Percentiles rank a stretch among this genome's conserved stretches.
Conservation (phyloP, 768 basidiomycete genomes). For the Hygrocybe coccinea region DNA sequence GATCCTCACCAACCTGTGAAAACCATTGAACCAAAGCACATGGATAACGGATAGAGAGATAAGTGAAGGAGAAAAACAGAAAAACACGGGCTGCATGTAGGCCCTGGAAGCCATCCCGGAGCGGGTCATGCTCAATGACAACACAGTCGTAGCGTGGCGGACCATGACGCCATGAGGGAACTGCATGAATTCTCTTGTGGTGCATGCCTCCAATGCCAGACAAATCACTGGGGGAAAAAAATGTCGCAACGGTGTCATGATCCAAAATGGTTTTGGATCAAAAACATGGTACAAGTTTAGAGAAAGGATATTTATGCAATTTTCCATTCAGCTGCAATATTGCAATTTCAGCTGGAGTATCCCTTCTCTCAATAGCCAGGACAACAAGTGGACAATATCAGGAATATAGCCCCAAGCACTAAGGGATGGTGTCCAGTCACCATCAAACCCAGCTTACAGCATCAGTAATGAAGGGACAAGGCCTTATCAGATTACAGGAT, state of each 20-base stretch:
- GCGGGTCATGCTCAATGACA: conserved; percentile 16
- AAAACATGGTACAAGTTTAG: neutral
- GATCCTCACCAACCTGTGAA: conserved; percentile 5
- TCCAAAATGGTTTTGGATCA: conserved; percentile 18
- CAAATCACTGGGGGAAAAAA: conserved; percentile 26
- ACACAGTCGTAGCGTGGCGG: conserved; percentile 19
- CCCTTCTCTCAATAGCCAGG: too few species aligned
- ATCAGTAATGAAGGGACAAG: too few species aligned
- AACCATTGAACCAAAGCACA: conserved; percentile 30
- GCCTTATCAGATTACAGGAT: too few species aligned
- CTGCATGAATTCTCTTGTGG: conserved; percentile 20
- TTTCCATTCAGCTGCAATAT: too few species aligned
- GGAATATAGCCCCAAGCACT: too few species aligned
- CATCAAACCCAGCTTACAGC: too few species aligned
- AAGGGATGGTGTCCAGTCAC: too few species aligned
- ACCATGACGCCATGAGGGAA: conserved; percentile 19
- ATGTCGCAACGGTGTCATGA: too few species aligned
- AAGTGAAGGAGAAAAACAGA: conserved; percentile 21
- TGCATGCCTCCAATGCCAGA: conserved; percentile 26
- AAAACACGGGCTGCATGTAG: conserved; percentile 20
- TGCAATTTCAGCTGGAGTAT: too few species aligned
- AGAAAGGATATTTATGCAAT: too few species aligned
- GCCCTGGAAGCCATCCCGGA: conserved; percentile 14
- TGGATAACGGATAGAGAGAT: conserved; percentile 12
- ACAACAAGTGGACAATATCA: too few species aligned